Evolutionary conservation across 768 basidiomycete genomes (phyloP).

Genomic region (Psilocybe cyanescens): DNA sequence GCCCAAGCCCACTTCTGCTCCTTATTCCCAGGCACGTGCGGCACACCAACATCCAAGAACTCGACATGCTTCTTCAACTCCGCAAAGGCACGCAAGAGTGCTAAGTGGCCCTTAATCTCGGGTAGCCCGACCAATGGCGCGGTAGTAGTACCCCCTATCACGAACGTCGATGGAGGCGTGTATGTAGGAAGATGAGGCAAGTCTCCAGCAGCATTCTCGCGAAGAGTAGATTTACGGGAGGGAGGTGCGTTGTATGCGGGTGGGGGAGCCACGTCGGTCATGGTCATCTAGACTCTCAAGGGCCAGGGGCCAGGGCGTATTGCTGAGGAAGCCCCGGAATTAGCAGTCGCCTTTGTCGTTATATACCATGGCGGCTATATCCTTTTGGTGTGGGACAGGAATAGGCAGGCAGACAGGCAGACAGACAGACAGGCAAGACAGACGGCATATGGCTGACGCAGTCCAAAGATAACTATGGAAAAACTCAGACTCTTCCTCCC

Average conservation of each 20-base stretch:
- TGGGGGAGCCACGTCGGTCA: not conserved
- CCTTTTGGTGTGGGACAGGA: too few species aligned
- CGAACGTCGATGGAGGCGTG: conserved; percentile 31
- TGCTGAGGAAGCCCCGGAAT: too few species aligned
- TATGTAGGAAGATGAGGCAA: conserved; percentile 26
- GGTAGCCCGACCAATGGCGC: conserved; percentile 31
- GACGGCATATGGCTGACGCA: too few species aligned
- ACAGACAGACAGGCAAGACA: too few species aligned
- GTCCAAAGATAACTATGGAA: too few species aligned
- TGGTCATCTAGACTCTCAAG: too few species aligned
- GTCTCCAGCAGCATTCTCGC: not conserved
- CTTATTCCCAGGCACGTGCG: conserved; percentile 22
- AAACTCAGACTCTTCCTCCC: too few species aligned
- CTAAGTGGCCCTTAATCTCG: conserved; percentile 37
- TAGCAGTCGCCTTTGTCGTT: too few species aligned
- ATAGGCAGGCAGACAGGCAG: too few species aligned
- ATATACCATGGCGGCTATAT: too few species aligned
- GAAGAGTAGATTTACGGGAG: not conserved
- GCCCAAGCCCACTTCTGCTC: conserved; percentile 39
- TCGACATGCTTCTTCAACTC: conserved; percentile 31
- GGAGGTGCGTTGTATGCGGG: conserved; percentile 7
- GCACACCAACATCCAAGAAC: conserved; percentile 1
- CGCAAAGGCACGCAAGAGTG: conserved; percentile 35
- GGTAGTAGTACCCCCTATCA: conserved; percentile 28
- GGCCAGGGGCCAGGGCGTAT: too few species aligned